Conservation (phyloP, 768 basidiomycete species). For the Mycena epipterygia region DNA sequence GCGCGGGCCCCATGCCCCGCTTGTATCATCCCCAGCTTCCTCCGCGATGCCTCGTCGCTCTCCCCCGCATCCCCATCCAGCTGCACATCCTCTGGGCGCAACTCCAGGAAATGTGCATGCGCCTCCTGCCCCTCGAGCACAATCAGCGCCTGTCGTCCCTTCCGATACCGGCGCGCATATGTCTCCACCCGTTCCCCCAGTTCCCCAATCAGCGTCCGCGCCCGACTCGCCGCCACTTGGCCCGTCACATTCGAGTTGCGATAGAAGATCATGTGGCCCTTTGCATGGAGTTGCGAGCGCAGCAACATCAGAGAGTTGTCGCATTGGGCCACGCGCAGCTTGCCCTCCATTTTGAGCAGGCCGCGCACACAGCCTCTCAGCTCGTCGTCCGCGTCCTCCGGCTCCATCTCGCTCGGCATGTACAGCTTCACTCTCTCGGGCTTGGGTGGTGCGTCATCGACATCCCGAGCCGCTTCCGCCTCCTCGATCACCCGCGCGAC, state of each 20-base stretch:
- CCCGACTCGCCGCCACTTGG: not conserved
- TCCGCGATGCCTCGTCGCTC: conserved; percentile 1
- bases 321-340: not conserved
- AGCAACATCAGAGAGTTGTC: not conserved
- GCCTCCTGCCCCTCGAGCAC: not conserved
- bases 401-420: conserved; percentile 1
- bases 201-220: not conserved
- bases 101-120: not conserved
- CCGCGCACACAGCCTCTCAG: not conserved
- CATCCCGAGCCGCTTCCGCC: conserved; percentile 4
- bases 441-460: not conserved
- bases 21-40: not conserved
- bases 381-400: not conserved
- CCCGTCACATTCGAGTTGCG: conserved; percentile 13
- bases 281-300: conserved; percentile 15
- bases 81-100: not conserved
- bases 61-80: not conserved
- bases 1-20: not conserved
- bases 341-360: not conserved
- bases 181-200: not conserved
- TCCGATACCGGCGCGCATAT: not conserved
- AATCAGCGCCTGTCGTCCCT: not conserved
- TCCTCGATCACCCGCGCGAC: not conserved
- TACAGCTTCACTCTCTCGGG: not conserved
- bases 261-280: conserved; percentile 11